Base-by-base conservation (phyloP, 768 basidiomycete species). In the Lentinula aciculospora region DNA sequence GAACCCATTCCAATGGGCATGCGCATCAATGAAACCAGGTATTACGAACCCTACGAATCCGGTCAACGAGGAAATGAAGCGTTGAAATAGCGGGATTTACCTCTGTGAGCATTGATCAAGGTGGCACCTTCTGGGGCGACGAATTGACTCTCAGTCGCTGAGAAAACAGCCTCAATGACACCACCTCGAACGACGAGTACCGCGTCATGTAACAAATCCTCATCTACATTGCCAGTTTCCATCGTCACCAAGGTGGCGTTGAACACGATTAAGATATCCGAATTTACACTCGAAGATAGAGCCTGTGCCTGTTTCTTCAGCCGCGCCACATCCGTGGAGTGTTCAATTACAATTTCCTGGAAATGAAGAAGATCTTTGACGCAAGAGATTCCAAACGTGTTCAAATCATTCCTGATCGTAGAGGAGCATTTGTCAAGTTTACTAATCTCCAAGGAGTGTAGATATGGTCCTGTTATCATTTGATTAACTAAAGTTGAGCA, bases 11-110 rank as follows among this genome's bases (percentile, higher is more conserved):
- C 88, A 89, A 58, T 90, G 88, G 2, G 88, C 88, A 62, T 90
- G 88, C 7, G 85, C 83, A 57, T 90, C 88, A 50, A 90, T 82
- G 66, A 88, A 89, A 2, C 88, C 88, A 15, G 88, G 88, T 3
- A 83, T 69, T 17, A 90, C 74, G 59, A 76, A 86, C 4, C 84
- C 87, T 89, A 50, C 13, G 36, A 50, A 32, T 21, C 23, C 31
- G 27, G 48, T 57, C 31, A 39, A 58, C 63, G 3, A 67, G 57
- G 13, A 42, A 7, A 34, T 40, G 21, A n/a, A 12, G 28, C 3
- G 12, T 17, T 15, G 5, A 34, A 25, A 27, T 40, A 6, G 29
- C 29, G 40, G 25, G 34, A 7, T 67, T 60, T 58, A 87, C 88
- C 88, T 66, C 85, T 83, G 64, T 81, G 68, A 13, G 81, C 82